Base-by-base conservation (phyloP, 208 protist genomes). In the Zelonia costaricensis region DNA sequence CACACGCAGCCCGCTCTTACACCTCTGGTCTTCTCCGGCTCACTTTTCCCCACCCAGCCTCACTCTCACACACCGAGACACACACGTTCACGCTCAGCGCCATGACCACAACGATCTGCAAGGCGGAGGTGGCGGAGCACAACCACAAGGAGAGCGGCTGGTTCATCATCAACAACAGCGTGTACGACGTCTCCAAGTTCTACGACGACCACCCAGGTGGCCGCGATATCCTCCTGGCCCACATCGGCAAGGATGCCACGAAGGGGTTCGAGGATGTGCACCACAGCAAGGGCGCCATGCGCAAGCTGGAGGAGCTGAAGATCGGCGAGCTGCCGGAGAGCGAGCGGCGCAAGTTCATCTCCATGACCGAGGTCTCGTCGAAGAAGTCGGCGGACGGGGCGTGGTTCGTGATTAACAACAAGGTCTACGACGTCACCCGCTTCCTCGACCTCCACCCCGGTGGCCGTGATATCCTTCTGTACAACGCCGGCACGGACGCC, bases 321-420 rank as follows among this genome's bases (percentile, higher is more conserved):
- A 61, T 92, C 35, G 85, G 81, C 25, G 58, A 57, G 47, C 57
- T 91, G 13, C 54, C 65, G 6, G 73, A 77, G 35, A 42, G 15
- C 2, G 77, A 84, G 69, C 66, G 61, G 6, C 63, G 68, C 13
- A 66, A 74, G 35, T 80, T 64, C 62, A 75, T 80, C 30, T 44
- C 71, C 27, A 64, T 74, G 67, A 31, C 49, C 1, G 52, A 82
- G 15, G 65, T 87, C 15, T 52, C 53, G 27, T 33, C 44, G 30
- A 69, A 88, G 44, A 77, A 80, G 48, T 80, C 65, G 4, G 60
- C 48, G 4, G 42, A 73, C 22, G 47, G 58, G n/a, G 76, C 72
- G 22, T 94, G 84, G 84, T 66, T 92, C n/a, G 65, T 84, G 33
- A 86, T 96, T 59, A 69, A 92, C 62, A 91, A 90, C 71, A 94